phyloP scores from a whole-genome alignment of 768 basidiomycete species.

The Dictyophora rubrovolvata region DNA sequence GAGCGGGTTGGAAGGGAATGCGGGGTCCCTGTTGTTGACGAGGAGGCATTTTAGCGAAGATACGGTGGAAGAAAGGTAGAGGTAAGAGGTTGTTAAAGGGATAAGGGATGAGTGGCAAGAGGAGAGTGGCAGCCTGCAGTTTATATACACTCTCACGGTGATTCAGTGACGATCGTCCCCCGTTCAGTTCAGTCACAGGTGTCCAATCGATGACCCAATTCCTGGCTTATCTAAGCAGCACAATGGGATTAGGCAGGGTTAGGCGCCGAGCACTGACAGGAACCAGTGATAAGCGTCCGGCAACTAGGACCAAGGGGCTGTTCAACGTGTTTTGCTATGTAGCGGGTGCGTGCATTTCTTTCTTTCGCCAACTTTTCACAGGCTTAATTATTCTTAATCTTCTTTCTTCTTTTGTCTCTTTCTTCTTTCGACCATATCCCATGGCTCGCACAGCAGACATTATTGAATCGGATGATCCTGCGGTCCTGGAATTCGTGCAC shows the following conservation, averaged over 20 bases:
- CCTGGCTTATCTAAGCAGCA: too few relatives aligned
- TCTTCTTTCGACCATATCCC: neutral
- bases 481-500: conserved; percentile 1
- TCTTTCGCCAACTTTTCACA: neutral
- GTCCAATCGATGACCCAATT: too few relatives aligned
- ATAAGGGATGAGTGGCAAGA: neutral
- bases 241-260: too few relatives aligned
- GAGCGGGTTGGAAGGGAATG: neutral
- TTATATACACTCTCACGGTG: too few relatives aligned
- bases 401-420: neutral
- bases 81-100: neutral
- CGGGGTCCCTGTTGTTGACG: neutral
- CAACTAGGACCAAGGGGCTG: neutral
- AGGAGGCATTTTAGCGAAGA: neutral
- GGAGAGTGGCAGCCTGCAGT: neutral
- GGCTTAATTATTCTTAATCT: neutral
- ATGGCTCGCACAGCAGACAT: neutral
- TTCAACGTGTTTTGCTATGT: neutral
- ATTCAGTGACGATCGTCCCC: too few relatives aligned
- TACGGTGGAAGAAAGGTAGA: neutral
- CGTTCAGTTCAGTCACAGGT: too few relatives aligned
- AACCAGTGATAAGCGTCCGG: too few relatives aligned
- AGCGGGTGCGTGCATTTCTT: neutral
- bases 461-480: neutral
- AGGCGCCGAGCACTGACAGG: too few relatives aligned